A percentile compares a stretch with the other conserved stretches of the same genome.
Conservation (phyloP, 2,329 filamentous ascomycete genomes). For the Nigrospora oryzae region DNA sequence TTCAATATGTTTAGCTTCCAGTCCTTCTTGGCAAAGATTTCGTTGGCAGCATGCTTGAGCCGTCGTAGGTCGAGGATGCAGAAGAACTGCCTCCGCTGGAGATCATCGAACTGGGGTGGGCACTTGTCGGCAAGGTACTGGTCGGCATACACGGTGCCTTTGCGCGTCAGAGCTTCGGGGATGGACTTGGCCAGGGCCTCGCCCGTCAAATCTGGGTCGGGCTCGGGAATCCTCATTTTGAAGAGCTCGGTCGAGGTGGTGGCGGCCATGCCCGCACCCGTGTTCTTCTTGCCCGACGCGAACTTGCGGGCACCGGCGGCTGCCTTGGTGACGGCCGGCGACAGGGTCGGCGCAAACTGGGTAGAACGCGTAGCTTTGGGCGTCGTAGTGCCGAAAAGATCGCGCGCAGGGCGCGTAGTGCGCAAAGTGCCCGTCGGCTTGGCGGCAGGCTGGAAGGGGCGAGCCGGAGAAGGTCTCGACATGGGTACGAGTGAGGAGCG, state of each 20-base stretch:
- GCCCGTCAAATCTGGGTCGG: slow-evolving; percentile 46
- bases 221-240: slow-evolving; percentile 49
- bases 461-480: slow-evolving; percentile 14
- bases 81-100: slow-evolving; percentile 54
- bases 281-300: slow-evolving; percentile 24
- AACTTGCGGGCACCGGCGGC: slow-evolving; percentile 17
- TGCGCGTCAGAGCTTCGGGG: slow-evolving; percentile 40
- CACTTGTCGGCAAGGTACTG: slow-evolving; percentile 50
- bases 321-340: slow-evolving; percentile 13
- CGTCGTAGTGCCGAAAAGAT: slow-evolving; percentile 20
- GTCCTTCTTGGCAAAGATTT: slow-evolving; percentile 51
- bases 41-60: slow-evolving; percentile 52
- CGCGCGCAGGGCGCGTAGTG: slow-evolving; percentile 9
- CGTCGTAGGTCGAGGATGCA: slow-evolving; percentile 54
- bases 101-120: slow-evolving; percentile 47
- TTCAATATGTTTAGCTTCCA: slow-evolving; percentile 56
- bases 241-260: slow-evolving; percentile 44
- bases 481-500: slow-evolving; percentile 23
- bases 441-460: slow-evolving; percentile 9
- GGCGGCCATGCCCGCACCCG: slow-evolving; percentile 40
- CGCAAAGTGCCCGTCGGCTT: slow-evolving; percentile 12
- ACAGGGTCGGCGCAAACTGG: slow-evolving; percentile 18
- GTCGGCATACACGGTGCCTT: slow-evolving; percentile 50
- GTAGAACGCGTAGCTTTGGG: slow-evolving; percentile 15
- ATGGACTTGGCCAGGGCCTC: slow-evolving; percentile 45